Conservation (phyloP, 2,329 filamentous ascomycete species). For the Alternaria ethzedia region DNA sequence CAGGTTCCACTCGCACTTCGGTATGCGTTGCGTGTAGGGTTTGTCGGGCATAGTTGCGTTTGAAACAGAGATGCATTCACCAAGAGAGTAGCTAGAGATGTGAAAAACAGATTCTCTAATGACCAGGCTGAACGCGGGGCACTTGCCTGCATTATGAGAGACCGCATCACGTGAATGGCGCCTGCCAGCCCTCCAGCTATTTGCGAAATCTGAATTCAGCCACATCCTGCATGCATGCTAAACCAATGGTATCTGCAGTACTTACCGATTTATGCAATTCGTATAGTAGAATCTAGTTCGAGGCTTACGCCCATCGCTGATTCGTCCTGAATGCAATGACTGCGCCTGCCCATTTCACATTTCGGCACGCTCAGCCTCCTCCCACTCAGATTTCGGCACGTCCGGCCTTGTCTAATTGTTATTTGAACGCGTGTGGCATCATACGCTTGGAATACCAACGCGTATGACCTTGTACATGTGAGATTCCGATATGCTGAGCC, state of each 20-base stretch:
- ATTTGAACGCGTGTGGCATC: too few species aligned
- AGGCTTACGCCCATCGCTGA: neutral
- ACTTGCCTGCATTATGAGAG: fast-evolving
- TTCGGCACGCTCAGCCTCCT: neutral
- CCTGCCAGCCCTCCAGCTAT: neutral
- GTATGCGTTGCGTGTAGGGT: too few species aligned
- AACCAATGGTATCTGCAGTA: neutral
- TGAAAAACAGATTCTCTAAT: too few species aligned
- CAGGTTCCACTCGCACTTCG: too few species aligned
- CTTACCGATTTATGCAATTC: neutral
- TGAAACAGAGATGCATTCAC: too few species aligned
- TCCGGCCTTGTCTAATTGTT: too few species aligned
- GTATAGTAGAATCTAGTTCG: neutral
- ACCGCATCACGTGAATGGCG: neutral
- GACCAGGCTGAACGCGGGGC: neutral
- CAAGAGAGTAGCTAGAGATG: too few species aligned
- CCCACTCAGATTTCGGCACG: neutral
- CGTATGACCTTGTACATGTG: too few species aligned
- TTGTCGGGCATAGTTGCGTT: too few species aligned
- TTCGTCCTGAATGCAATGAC: neutral
- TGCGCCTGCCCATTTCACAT: neutral
- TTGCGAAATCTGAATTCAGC: neutral
- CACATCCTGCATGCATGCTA: neutral
- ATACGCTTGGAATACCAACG: too few species aligned
- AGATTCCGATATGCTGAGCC: neutral